phyloP scores from a whole-genome alignment of 1,139 yeast genomes.

The Blastobotrys indianensis region DNA sequence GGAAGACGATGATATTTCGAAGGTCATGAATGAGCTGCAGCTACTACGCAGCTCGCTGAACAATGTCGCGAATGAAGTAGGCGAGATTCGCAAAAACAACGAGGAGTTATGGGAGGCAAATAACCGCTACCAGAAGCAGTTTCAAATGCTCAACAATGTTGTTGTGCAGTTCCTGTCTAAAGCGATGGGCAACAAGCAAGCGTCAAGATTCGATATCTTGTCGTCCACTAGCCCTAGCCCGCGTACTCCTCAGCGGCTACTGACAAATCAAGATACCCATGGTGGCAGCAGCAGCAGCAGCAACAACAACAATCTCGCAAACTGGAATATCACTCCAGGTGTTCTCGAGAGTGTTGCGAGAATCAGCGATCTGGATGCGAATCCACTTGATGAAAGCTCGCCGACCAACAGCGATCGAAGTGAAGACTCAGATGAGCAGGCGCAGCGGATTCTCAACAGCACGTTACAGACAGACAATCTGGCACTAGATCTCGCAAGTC shows the following conservation, averaged over 20 bases:
- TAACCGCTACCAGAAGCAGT: slow-evolving; percentile 74
- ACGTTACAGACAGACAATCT: not conserved
- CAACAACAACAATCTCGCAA: not conserved
- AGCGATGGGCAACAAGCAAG: slow-evolving; percentile 48
- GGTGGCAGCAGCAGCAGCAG: not conserved
- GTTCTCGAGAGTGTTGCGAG: not conserved
- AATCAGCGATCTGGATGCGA: slow-evolving; percentile 5
- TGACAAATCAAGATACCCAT: slow-evolving; percentile 3
- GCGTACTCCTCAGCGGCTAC: slow-evolving; percentile 6
- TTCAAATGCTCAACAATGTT: slow-evolving; percentile 81
- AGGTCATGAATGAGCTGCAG: slow-evolving; percentile 53
- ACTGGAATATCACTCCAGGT: not conserved
- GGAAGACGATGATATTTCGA: slow-evolving; percentile 31
- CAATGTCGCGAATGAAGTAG: slow-evolving; percentile 75
- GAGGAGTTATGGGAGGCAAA: slow-evolving; percentile 89
- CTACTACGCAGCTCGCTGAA: slow-evolving; percentile 55
- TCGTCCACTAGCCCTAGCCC: slow-evolving; percentile 25
- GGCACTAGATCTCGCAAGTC: not conserved
- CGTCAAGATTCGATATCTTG: slow-evolving; percentile 36
- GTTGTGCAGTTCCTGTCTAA: slow-evolving; percentile 82
- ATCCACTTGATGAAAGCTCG: slow-evolving; percentile 5
- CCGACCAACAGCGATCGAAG: slow-evolving; percentile 7
- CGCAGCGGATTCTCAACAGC: slow-evolving; percentile 5
- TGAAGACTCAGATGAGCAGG: slow-evolving; percentile 7
- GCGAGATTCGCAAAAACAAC: slow-evolving; percentile 79